Base-by-base conservation (phyloP, 1,284 basidiomycete genomes). In the Leccinum pallidistipes region DNA sequence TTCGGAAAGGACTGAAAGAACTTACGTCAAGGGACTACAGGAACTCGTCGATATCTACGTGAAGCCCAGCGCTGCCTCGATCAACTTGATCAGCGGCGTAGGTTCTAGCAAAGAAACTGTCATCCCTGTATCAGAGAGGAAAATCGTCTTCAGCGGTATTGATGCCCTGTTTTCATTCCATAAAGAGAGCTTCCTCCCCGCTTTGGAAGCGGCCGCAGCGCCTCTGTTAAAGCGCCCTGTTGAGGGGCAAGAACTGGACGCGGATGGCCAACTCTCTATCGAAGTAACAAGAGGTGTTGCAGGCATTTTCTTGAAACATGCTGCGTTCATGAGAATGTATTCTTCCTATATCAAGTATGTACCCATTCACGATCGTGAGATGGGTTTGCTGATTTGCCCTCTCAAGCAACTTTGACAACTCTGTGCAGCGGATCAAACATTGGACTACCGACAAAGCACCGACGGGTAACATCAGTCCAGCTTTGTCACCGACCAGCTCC, bases 1-100 rank as follows among this genome's bases (percentile, higher is more conserved):
- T 29, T 56, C 36, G 32, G 59, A 59, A 61, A 94, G 91, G 69
- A 98, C 97, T 50, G 97, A 99, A 76, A 85, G 93, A 64, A 96
- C 96, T 1, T 99, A 99, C 75, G 94, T 98, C 61, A 91, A 91
- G 68, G 92, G 94, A 12, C 78, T 99, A 24, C 88, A 92, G 72
- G 97, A 98, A 76, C 84, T 99, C 29, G 88, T 96, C 56, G 92
- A 96, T 62, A 97, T 99, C 64, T 99, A 99, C 74, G 92, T 99
- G 76, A 89, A 86, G 69, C 94, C 95, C 40, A 90, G 92, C 4
- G 80, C 84, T n/a, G 83, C 85, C 45, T 81, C 89, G 3, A 85
- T 91, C 60, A 88, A 86, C 60, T 80, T 89, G 43, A 81, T 92
- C 34, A 84, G 86, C 59, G 82, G 86, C 49, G 87, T 88, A 14